These are phyloP conservation scores for Penicillium sp. DNA, from an alignment of 2,329 filamentous ascomycete species.

Conservation along the genomic window DNA sequence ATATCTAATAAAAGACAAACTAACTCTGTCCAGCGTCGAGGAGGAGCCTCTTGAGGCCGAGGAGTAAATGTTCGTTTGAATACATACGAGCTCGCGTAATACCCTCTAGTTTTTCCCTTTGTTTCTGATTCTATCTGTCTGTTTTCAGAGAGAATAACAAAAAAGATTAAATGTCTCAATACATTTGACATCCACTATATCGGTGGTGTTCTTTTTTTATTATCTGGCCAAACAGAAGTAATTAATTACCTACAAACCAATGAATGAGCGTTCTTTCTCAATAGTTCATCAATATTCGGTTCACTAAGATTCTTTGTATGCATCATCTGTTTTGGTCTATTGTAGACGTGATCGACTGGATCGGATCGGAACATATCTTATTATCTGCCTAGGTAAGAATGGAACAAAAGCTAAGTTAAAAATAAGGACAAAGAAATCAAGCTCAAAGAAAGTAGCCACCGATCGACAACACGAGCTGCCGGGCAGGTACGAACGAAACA, in stretches of 20 bases:
- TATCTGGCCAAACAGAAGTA: slow-evolving; percentile 9
- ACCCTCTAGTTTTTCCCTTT: slow-evolving; percentile 13
- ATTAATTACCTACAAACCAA: neutral
- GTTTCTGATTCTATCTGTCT: slow-evolving; percentile 1
- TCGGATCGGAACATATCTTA: too few relatives aligned
- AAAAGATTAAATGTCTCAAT: slow-evolving; percentile 3
- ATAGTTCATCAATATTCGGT: neutral
- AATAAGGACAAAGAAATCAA: neutral
- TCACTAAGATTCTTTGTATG: too few relatives aligned
- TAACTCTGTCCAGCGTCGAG: slow-evolving; percentile 55
- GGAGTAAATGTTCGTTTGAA: slow-evolving; percentile 51
- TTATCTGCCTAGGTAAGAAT: too few relatives aligned
- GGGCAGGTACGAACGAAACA: neutral
- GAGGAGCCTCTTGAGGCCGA: slow-evolving; percentile 70
- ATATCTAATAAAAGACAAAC: slow-evolving; percentile 8
- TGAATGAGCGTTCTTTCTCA: neutral
- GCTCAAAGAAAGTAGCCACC: too few relatives aligned
- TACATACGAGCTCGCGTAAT: slow-evolving; percentile 10
- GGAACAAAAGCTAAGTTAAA: too few relatives aligned
- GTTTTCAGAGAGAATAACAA: neutral
- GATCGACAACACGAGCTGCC: neutral
- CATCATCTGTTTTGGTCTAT: too few relatives aligned
- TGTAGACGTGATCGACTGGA: too few relatives aligned
- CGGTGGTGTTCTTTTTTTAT: slow-evolving; percentile 4
- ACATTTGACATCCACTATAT: neutral